Evolutionary conservation across 192 early-diverging fungal species (phyloP).

Genomic region (Coemansia umbellata): DNA sequence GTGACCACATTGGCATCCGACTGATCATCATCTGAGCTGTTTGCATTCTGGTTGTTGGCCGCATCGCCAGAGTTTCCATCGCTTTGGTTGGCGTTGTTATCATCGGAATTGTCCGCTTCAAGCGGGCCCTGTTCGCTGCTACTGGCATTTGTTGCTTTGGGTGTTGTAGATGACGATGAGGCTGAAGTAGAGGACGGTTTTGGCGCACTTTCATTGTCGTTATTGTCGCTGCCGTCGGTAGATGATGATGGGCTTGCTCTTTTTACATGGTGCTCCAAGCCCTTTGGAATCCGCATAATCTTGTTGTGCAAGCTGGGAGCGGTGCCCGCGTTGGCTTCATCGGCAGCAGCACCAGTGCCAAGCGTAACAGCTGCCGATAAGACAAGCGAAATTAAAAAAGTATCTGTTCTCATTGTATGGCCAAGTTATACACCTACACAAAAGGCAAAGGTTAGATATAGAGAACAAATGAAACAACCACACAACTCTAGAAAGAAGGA

Average conservation of each 20-base stretch:
- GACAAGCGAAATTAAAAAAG: background rate
- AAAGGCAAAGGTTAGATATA: too few relatives aligned
- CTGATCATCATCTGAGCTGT: constrained; percentile 3
- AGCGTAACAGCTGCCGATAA: background rate
- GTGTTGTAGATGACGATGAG: background rate
- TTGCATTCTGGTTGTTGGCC: constrained; percentile 2
- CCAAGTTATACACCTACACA: too few relatives aligned
- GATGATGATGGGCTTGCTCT: too few relatives aligned
- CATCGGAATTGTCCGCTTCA: constrained; percentile 8
- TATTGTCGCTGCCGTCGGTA: background rate
- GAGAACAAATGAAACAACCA: too few relatives aligned
- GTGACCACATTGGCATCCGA: constrained; percentile 11
- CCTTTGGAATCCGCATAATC: constrained; percentile 6
- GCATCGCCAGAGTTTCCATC: constrained; percentile 3
- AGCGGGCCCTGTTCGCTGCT: constrained; percentile 21
- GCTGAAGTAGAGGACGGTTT: background rate
- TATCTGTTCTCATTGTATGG: background rate
- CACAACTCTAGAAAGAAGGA: too few relatives aligned
- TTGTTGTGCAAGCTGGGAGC: too few relatives aligned
- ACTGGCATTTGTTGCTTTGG: background rate
- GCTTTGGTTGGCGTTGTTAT: background rate
- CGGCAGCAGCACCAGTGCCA: background rate
- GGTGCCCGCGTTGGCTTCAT: too few relatives aligned
- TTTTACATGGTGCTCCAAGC: background rate
- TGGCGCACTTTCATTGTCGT: background rate